These are phyloP conservation scores for Podospora tetraspora DNA, from an alignment of 495 filamentous ascomycete genomes.

Conservation along the genomic window DNA sequence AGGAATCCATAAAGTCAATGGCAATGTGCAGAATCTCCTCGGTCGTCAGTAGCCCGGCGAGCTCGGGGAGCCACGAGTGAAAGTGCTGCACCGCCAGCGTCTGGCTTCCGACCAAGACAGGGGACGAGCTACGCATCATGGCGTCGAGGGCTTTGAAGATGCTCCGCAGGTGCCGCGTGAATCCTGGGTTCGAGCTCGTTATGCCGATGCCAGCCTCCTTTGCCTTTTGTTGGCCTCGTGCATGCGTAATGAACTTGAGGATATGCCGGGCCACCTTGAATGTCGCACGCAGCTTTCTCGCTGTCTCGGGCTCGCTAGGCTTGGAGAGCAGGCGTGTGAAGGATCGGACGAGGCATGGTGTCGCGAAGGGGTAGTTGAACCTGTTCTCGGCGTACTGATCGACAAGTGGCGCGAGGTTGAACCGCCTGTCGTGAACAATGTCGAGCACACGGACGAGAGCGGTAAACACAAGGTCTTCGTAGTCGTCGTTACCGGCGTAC, in stretches of 20 bases:
- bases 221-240: constrained; percentile 75
- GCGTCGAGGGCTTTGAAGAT: constrained; percentile 87
- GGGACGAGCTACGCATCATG: constrained; percentile 80
- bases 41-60: constrained; percentile 65
- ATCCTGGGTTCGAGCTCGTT: constrained; percentile 66
- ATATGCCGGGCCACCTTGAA: constrained; percentile 94
- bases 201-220: constrained; percentile 90
- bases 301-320: constrained; percentile 70
- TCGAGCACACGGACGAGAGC: constrained; percentile 83
- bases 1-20: constrained; percentile 89
- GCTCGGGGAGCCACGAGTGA: constrained; percentile 90
- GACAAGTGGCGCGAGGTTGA: constrained; percentile 83
- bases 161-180: constrained; percentile 73
- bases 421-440: constrained; percentile 90
- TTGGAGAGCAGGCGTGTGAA: constrained; percentile 77
- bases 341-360: constrained; percentile 82
- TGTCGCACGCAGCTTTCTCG: constrained; percentile 78
- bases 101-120: constrained; percentile 85
- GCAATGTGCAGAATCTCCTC: constrained; percentile 89
- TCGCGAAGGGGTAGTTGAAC: constrained; percentile 92
- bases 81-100: constrained; percentile 95
- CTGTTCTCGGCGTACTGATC: constrained; percentile 83
- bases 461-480: constrained; percentile 88
- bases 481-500: constrained; percentile 80
- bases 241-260: constrained; percentile 91